A percentile compares a stretch with the other conserved stretches of the same genome.
phyloP scores from a whole-genome alignment of 1,284 basidiomycete genomes.

The Microbotryomycetes sp. region DNA sequence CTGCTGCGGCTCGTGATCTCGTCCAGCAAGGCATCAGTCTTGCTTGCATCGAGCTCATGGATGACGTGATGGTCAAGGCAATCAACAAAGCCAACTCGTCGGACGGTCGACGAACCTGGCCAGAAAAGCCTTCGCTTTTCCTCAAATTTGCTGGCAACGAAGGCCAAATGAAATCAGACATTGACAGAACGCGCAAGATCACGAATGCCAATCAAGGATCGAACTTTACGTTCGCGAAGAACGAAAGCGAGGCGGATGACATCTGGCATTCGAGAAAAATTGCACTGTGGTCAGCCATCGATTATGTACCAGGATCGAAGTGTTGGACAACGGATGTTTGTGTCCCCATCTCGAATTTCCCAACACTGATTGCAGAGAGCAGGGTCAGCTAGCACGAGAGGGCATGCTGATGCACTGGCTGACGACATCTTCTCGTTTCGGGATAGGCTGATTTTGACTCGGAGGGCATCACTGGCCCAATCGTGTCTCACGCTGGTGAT shows the following conservation, averaged over 20 bases:
- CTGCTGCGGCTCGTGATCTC: conserved; percentile 64
- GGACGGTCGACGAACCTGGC: conserved; percentile 48
- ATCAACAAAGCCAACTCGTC: conserved; percentile 55
- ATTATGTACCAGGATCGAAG: conserved; percentile 26
- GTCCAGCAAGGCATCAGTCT: conserved; percentile 43
- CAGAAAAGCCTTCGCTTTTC: conserved; percentile 66
- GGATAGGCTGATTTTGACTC: conserved; percentile 21
- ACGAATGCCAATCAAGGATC: conserved; percentile 61
- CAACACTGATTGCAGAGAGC: conserved; percentile 35
- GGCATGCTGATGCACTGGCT: neutral
- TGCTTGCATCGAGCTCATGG: conserved; percentile 68
- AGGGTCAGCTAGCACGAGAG: conserved; percentile 27
- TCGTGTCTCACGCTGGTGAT: conserved; percentile 35
- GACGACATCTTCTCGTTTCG: neutral
- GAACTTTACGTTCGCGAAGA: conserved; percentile 62
- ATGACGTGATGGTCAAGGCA: conserved; percentile 49
- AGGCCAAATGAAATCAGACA: conserved; percentile 58
- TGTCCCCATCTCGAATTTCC: conserved; percentile 31
- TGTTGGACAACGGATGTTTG: conserved; percentile 38
- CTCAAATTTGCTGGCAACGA: conserved; percentile 64
- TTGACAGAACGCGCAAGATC: conserved; percentile 50
- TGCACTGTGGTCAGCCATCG: conserved; percentile 53
- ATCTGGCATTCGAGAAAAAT: conserved; percentile 85
- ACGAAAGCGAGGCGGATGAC: conserved; percentile 61
- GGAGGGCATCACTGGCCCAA: conserved; percentile 30